Conservation (phyloP, 2,329 filamentous ascomycete species). For the Phyllosticta capitalensis region DNA sequence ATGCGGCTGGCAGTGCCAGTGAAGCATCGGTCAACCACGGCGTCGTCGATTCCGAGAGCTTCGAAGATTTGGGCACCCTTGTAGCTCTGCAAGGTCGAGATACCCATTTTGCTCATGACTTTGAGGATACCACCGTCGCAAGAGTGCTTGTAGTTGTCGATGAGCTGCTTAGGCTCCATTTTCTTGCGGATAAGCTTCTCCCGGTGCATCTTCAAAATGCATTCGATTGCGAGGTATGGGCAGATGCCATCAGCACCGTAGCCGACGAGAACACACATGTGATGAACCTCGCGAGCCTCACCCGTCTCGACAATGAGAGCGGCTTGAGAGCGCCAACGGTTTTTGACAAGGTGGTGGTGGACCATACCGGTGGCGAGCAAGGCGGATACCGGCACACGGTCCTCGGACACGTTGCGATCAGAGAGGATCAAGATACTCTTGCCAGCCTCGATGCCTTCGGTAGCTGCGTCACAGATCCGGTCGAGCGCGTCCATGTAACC, state of each 20-base stretch:
- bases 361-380: slow-evolving; percentile 86
- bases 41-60: slow-evolving; percentile 84
- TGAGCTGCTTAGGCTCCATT: slow-evolving; percentile 68
- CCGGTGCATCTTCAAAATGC: slow-evolving; percentile 91
- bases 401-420: slow-evolving; percentile 72
- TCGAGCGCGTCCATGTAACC: slow-evolving; percentile 85
- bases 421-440: slow-evolving; percentile 85
- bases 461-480: slow-evolving; percentile 75
- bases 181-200: slow-evolving; percentile 90
- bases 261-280: slow-evolving; percentile 95
- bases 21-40: slow-evolving; percentile 89
- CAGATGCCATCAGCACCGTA: slow-evolving; percentile 93
- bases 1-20: slow-evolving; percentile 89
- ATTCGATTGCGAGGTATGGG: slow-evolving; percentile 92
- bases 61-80: slow-evolving; percentile 98
- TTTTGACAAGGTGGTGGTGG: slow-evolving; percentile 88
- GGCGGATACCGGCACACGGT: slow-evolving; percentile 77
- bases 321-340: slow-evolving; percentile 87
- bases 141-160: slow-evolving; percentile 94
- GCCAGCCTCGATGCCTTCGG: slow-evolving; percentile 69
- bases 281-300: slow-evolving; percentile 93
- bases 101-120: slow-evolving; percentile 99
- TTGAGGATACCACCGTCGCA: slow-evolving; percentile 94
- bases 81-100: slow-evolving; percentile 90
- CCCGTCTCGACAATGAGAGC: slow-evolving; percentile 86